Conservation (phyloP, 139 green algal genomes). For the Marvania coccoides region DNA sequence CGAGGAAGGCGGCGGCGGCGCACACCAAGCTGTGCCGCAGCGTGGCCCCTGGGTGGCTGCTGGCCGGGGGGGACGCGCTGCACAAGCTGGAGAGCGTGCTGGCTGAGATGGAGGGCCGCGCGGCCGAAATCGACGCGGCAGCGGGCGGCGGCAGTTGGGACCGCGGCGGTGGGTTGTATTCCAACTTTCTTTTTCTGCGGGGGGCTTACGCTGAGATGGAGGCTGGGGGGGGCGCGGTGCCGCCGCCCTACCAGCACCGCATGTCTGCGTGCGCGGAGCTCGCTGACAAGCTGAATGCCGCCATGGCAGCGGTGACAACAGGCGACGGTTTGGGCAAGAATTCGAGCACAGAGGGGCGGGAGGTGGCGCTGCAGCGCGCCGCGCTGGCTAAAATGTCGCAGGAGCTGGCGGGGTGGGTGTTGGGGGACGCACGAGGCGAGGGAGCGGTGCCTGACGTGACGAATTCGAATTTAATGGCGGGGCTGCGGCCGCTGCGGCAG, state of each 20-base stretch:
- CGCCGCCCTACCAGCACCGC: too few species aligned
- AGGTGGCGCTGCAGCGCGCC: slow-evolving; percentile 8
- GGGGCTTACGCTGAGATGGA: background rate
- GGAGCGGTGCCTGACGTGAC: background rate
- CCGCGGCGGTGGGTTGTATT: slow-evolving; percentile 23
- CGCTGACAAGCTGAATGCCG: background rate
- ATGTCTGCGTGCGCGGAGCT: background rate
- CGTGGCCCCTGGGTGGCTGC: slow-evolving; percentile 32
- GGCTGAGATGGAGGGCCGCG: slow-evolving; percentile 12
- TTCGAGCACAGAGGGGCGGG: background rate
- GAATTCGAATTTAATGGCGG: slow-evolving; percentile 3
- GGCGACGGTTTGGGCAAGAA: background rate
- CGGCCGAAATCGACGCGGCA: slow-evolving; percentile 4
- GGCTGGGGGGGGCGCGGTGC: background rate
- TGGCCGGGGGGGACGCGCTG: background rate
- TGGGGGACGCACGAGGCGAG: background rate
- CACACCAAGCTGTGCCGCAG: slow-evolving; percentile 29
- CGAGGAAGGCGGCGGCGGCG: slow-evolving; percentile 22
- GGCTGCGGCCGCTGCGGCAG: slow-evolving; percentile 4
- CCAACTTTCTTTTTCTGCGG: slow-evolving; percentile 19
- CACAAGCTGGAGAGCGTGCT: background rate
- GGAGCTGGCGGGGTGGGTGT: slow-evolving; percentile 8
- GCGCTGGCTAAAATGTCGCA: slow-evolving; percentile 11
- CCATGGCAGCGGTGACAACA: background rate
- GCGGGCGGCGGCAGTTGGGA: slow-evolving; percentile 11